Conservation (phyloP, 2,329 filamentous ascomycete genomes). For the Claviceps paspali region DNA sequence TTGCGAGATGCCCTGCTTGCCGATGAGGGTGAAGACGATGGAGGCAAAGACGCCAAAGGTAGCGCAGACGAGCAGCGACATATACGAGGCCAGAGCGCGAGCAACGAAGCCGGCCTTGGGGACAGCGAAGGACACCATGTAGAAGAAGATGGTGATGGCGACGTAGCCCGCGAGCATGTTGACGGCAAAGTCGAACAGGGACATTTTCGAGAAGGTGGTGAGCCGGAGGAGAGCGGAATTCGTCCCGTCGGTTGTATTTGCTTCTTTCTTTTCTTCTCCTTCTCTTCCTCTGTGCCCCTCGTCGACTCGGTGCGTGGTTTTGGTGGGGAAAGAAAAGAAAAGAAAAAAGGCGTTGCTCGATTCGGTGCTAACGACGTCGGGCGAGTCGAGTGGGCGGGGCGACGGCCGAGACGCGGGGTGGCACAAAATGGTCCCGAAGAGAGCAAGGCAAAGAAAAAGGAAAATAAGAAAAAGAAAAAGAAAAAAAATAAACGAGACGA, state of each 20-base stretch:
- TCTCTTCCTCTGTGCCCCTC: too few relatives aligned
- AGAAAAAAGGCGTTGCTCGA: too few relatives aligned
- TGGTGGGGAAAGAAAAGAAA: background rate
- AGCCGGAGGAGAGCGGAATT: background rate
- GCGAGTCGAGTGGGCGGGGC: too few relatives aligned
- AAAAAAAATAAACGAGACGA: background rate
- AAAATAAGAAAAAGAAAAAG: background rate
- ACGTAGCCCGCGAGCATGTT: conserved; percentile 37
- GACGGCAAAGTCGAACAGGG: conserved; percentile 20
- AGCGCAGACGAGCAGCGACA: conserved; percentile 44
- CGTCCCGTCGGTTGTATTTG: background rate
- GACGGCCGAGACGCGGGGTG: too few relatives aligned
- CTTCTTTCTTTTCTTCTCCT: too few relatives aligned
- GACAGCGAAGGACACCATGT: conserved; percentile 42
- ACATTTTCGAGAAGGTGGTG: conserved; percentile 3
- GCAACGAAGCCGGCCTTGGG: conserved; percentile 52
- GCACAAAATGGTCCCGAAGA: too few relatives aligned
- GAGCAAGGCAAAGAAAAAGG: too few relatives aligned
- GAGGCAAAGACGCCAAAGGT: conserved; percentile 64
- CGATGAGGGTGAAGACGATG: conserved; percentile 52
- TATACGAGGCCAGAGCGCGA: conserved; percentile 51
- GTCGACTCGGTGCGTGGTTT: too few relatives aligned
- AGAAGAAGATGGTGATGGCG: conserved; percentile 39
- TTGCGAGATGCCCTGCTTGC: conserved; percentile 64
- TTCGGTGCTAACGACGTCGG: too few relatives aligned